Evolutionary conservation across 108 stramenopile genomes (phyloP).

Genomic region (Phaeodactylum tricornutum): DNA sequence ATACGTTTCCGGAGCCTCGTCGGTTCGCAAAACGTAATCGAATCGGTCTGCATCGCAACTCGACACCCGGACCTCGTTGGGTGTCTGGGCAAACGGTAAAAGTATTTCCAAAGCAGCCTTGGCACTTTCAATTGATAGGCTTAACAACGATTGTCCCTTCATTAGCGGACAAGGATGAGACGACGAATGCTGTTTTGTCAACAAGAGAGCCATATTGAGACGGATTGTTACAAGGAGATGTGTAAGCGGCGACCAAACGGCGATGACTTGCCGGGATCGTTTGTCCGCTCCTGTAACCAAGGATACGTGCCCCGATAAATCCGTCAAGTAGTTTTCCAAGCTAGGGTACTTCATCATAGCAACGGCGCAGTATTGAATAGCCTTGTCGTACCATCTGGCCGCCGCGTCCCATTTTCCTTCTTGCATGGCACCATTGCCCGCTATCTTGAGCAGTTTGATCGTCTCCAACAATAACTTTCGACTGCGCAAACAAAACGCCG

Average conservation of each 20-base stretch:
- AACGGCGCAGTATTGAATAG: slow-evolving; percentile 57
- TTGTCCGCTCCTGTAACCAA: background rate
- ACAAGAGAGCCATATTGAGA: slow-evolving; percentile 53
- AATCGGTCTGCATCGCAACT: background rate
- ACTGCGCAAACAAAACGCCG: too few species aligned
- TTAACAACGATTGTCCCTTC: too few species aligned
- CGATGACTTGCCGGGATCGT: background rate
- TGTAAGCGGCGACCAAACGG: slow-evolving; percentile 38
- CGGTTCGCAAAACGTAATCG: slow-evolving; percentile 15
- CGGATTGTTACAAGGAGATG: slow-evolving; percentile 42
- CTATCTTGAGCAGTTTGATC: slow-evolving; percentile 45
- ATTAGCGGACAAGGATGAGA: slow-evolving; percentile 12
- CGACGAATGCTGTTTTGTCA: slow-evolving; percentile 25
- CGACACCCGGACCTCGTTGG: slow-evolving; percentile 9
- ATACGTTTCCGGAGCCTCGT: slow-evolving; percentile 37
- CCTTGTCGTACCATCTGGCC: slow-evolving; percentile 63
- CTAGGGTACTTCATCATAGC: slow-evolving; percentile 33
- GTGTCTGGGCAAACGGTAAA: slow-evolving; percentile 41
- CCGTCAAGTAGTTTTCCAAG: slow-evolving; percentile 12
- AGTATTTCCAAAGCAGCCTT: slow-evolving; percentile 42
- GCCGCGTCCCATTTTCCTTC: slow-evolving; percentile 31
- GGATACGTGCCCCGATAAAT: background rate
- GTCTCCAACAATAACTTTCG: slow-evolving; percentile 30
- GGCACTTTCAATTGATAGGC: too few species aligned
- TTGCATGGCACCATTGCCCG: slow-evolving; percentile 56